Evolutionary conservation across 202 grass and related monocot species (phyloP).

Genomic region (Thinopyrum obtusiflorum): DNA sequence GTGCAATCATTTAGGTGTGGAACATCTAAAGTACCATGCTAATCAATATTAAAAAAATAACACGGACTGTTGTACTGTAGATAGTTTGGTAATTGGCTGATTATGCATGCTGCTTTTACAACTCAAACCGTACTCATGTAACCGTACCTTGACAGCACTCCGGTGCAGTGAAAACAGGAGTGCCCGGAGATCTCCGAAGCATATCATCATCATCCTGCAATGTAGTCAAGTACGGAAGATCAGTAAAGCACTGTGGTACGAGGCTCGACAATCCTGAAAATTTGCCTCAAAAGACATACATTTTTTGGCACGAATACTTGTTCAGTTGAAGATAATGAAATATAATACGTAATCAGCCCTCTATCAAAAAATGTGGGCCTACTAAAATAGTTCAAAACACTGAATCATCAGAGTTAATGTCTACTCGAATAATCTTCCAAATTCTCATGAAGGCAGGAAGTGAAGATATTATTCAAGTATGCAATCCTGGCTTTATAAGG

Average conservation of each 20-base stretch:
- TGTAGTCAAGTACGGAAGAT: slow-evolving; percentile 12
- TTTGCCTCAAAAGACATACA: neutral
- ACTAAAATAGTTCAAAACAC: neutral
- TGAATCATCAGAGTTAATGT: slow-evolving; percentile 8
- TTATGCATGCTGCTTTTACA: neutral
- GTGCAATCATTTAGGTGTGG: slow-evolving; percentile 14
- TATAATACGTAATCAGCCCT: neutral
- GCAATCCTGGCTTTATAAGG: neutral
- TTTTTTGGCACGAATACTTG: neutral
- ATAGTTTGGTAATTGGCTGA: neutral
- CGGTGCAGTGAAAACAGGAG: slow-evolving; percentile 89
- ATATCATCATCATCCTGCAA: slow-evolving; percentile 83
- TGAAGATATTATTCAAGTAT: neutral
- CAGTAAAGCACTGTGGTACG: neutral
- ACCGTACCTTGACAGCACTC: slow-evolving; percentile 85
- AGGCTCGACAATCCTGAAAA: neutral
- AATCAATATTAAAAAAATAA: neutral
- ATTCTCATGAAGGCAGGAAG: neutral
- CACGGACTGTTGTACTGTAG: neutral
- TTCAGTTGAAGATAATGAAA: neutral
- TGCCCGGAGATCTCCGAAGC: slow-evolving; percentile 83
- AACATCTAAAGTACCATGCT: neutral
- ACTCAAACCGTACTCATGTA: neutral
- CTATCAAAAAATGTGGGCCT: neutral
- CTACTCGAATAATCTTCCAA: slow-evolving; percentile 10